These are phyloP conservation scores for Candida pseudoglaebosa DNA, from an alignment of 805 yeast genomes.

Conservation along the genomic window DNA sequence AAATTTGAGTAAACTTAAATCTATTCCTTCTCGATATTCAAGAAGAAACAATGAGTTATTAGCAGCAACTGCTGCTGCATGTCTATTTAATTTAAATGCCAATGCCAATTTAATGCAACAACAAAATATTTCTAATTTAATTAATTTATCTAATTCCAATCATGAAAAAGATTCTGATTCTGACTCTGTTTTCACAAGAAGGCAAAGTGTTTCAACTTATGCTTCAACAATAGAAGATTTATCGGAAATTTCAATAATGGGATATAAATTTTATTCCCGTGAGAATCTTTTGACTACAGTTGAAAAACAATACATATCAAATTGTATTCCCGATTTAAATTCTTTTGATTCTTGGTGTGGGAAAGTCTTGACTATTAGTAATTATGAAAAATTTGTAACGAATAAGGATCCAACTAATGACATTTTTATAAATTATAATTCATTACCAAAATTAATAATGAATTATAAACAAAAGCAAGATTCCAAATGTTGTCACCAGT, in stretches of 20 bases:
- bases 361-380: slow-evolving; percentile 16
- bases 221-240: slow-evolving; percentile 3
- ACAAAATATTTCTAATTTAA: neutral
- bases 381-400: slow-evolving; percentile 10
- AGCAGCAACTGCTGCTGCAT: slow-evolving; percentile 21
- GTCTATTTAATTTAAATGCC: slow-evolving; percentile 1
- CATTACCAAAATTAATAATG: slow-evolving; percentile 6
- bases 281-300: slow-evolving; percentile 14
- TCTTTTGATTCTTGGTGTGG: slow-evolving; percentile 37
- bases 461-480: slow-evolving; percentile 2
- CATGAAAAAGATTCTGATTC: neutral
- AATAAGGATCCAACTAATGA: slow-evolving; percentile 7
- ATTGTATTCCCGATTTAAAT: slow-evolving; percentile 35
- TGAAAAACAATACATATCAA: slow-evolving; percentile 35
- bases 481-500: slow-evolving; percentile 16
- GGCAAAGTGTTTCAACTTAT: slow-evolving; percentile 6
- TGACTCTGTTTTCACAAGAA: slow-evolving; percentile 3
- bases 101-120: neutral
- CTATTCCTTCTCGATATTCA: slow-evolving; percentile 19
- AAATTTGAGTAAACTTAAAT: slow-evolving; percentile 20
- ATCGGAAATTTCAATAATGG: slow-evolving; percentile 3
- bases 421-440: slow-evolving; percentile 11
- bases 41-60: slow-evolving; percentile 21
- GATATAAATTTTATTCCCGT: slow-evolving; percentile 6
- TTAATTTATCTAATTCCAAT: slow-evolving; percentile 1